Conservation (phyloP, 306 rosid species). For the Vicia sativa region DNA sequence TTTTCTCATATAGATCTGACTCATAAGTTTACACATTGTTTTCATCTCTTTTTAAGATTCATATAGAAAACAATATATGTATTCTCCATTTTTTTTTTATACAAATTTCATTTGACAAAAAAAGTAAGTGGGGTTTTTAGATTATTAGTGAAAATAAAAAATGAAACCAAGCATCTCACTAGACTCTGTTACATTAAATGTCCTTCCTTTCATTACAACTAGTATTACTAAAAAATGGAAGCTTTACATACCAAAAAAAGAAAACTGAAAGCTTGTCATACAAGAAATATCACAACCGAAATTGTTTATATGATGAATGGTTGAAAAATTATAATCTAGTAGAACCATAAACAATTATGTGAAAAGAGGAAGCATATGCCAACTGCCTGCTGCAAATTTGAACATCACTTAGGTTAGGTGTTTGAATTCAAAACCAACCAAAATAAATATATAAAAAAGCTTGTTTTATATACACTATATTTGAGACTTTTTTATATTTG, state of each 20-base stretch:
- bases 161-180: not conserved
- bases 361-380: not conserved
- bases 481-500: slow-evolving; percentile 6
- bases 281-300: not conserved
- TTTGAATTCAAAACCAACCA: slow-evolving; percentile 25
- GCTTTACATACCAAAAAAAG: not conserved
- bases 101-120: not conserved
- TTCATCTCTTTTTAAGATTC: not conserved
- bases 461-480: slow-evolving; percentile 28
- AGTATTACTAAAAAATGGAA: not conserved
- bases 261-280: slow-evolving; percentile 15
- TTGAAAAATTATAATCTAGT: no score
- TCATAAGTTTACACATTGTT: not conserved
- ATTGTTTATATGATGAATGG: no score
- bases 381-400: slow-evolving; percentile 6
- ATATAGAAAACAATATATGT: not conserved
- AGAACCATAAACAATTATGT: no score
- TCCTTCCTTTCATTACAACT: not conserved
- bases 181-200: not conserved
- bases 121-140: no score
- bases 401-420: slow-evolving; percentile 1
- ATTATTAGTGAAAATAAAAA: not conserved
- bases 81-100: not conserved
- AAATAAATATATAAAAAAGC: slow-evolving; percentile 35
- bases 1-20: not conserved